phyloP scores from a whole-genome alignment of 345 rosid species.

The Arabidopsis arenosa region DNA sequence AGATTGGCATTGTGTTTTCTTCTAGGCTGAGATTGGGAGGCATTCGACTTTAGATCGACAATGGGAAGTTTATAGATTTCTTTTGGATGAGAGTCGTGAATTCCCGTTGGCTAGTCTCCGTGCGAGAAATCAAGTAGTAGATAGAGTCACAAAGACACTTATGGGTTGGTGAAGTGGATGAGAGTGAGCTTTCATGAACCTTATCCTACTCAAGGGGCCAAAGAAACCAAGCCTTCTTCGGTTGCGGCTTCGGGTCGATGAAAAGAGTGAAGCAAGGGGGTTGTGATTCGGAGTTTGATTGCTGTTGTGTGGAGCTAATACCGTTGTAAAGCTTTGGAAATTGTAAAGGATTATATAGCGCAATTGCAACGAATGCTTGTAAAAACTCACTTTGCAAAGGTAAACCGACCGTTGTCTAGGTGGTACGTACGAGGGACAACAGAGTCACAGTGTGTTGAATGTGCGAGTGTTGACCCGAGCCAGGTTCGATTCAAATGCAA shows the following conservation, averaged over 20 bases:
- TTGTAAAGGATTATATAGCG: conserved; percentile 25
- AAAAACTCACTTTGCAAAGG: conserved; percentile 19
- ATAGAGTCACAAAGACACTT: conserved; percentile 62
- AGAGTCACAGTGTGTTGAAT: not conserved
- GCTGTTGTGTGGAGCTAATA: conserved; percentile 25
- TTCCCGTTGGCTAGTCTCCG: conserved; percentile 54
- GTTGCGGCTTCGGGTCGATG: conserved; percentile 7
- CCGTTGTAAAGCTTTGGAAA: conserved; percentile 24
- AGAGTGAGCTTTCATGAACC: not conserved
- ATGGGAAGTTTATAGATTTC: conserved; percentile 87
- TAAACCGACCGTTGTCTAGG: not conserved
- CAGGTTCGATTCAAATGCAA: conserved; percentile 6
- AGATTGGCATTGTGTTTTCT: not conserved
- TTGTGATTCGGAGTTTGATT: conserved; percentile 26
- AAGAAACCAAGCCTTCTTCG: not conserved
- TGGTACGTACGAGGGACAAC: not conserved
- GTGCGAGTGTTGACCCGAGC: not conserved
- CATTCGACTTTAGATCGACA: conserved; percentile 58
- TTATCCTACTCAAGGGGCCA: not conserved
- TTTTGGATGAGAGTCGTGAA: conserved; percentile 62
- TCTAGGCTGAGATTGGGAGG: conserved; percentile 77
- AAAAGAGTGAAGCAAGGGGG: conserved; percentile 1
- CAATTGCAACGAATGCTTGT: conserved; percentile 37
- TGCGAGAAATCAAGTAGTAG: conserved; percentile 62
- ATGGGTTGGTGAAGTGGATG: conserved; percentile 69